Percentiles rank a stretch among this genome's conserved stretches.
Evolutionary conservation across 2,329 filamentous ascomycete species (phyloP).

Genomic region (Gaeumannomyces tritici): DNA sequence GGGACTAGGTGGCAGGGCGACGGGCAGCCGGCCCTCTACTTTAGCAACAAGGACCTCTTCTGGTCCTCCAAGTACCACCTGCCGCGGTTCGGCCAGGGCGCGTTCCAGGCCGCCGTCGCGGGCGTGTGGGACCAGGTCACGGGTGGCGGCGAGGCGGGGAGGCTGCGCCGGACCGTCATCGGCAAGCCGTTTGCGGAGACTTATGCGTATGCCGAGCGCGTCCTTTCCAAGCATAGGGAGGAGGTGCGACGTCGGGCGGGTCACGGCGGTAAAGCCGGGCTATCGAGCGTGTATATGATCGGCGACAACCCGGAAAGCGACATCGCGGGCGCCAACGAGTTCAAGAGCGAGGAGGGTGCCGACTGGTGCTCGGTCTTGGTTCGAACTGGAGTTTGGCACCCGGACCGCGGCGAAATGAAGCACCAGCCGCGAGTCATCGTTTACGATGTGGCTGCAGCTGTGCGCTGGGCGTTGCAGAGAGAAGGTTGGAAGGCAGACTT

Average conservation of each 20-base stretch:
- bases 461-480: slow-evolving; percentile 19
- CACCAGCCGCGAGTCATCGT: slow-evolving; percentile 16
- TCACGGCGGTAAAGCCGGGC: slow-evolving; percentile 19
- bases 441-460: slow-evolving; percentile 17
- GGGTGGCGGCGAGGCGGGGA: slow-evolving; percentile 43
- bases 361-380: slow-evolving; percentile 22
- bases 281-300: slow-evolving; percentile 84
- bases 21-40: slow-evolving; percentile 70
- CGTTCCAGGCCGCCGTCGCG: slow-evolving; percentile 72
- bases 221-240: slow-evolving; percentile 53
- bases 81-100: slow-evolving; percentile 83
- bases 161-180: slow-evolving; percentile 56
- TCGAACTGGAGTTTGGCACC: slow-evolving; percentile 21
- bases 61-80: slow-evolving; percentile 83
- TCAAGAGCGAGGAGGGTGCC: slow-evolving; percentile 51
- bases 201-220: slow-evolving; percentile 74
- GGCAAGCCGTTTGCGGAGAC: slow-evolving; percentile 76
- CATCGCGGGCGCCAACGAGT: slow-evolving; percentile 78
- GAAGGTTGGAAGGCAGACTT: slow-evolving; percentile 15
- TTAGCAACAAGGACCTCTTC: slow-evolving; percentile 81
- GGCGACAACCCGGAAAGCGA: slow-evolving; percentile 87
- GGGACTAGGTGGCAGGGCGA: slow-evolving; percentile 75
- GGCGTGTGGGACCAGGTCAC: slow-evolving; percentile 73
- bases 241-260: slow-evolving; percentile 18
- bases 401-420: slow-evolving; percentile 9